Base-by-base conservation (phyloP, 345 rosid species). In the Sonneratia caseolaris region DNA sequence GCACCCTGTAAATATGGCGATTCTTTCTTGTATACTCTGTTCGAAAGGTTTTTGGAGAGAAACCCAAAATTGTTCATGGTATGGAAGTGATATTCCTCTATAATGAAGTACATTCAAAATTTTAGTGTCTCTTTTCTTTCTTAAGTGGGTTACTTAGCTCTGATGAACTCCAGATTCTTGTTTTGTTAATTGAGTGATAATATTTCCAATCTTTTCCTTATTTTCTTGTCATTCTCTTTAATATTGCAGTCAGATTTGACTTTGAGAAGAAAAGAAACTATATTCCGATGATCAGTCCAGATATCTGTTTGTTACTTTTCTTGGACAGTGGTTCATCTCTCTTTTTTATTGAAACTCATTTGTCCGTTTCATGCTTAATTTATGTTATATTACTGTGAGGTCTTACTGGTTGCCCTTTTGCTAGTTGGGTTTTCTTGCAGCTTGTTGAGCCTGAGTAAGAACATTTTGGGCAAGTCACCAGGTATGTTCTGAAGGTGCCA, bases 1-100 rank as follows among this genome's bases (percentile, higher is more conserved):
- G 59, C 64, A 59, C 64, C 66, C 66, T 62, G 66, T 62, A 62
- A 62, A 24, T 62, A 62, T 62, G 38, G 66, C 66, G 38, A 62
- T 62, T 62, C 66, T 27, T 62, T 62, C 38, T 32, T 62, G 66
- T 62, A 32, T 62, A 62, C 66, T 32, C 27, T 35, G 32, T n/a
- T 57, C 35, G 32, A 22, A 57, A 57, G 27, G 64, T 62, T 62
- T 62, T 35, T 62, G 9, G 66, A 62, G 38, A 62, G 27, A 24
- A 59, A 4, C 38, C 38, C 37, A 27, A 62, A 57, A 9, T n/a
- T n/a, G 37, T 62, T 62, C 37, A 27, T 62, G 66, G 32, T 14
- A 62, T 62, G 27, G 66, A 27, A 62, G 66, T 62, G 38, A 62
- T 32, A 12, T 62, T 62, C 66, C 66, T 15, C 38, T 62, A 32